Evolutionary conservation across 306 rosid genomes (phyloP).

Genomic region (Potentilla sterilis): DNA sequence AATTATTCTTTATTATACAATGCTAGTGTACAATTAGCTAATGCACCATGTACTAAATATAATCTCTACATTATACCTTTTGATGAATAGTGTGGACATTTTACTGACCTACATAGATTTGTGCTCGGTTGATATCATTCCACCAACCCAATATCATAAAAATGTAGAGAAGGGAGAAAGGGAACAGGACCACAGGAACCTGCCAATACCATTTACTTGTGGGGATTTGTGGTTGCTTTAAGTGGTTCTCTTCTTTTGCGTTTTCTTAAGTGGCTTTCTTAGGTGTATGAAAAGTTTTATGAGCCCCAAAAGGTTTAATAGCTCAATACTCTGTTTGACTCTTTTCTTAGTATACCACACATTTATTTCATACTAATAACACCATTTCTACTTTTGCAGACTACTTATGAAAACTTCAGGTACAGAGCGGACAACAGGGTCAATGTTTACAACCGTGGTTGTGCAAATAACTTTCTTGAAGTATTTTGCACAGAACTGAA

Average conservation of each 20-base stretch:
- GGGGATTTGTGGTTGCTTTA: not conserved
- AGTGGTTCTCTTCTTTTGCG: too few species aligned
- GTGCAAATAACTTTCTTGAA: conserved; percentile 73
- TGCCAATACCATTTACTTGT: not conserved
- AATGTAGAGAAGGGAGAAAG: not conserved
- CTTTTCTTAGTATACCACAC: not conserved
- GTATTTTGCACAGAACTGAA: conserved; percentile 71
- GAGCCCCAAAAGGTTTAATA: not conserved
- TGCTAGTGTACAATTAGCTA: not conserved
- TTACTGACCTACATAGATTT: not conserved
- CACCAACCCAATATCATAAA: not conserved
- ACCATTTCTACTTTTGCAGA: conserved; percentile 43
- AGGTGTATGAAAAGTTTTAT: not conserved
- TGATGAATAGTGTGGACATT: not conserved
- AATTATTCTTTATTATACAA: not conserved
- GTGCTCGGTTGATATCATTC: not conserved
- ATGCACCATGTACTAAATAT: not conserved
- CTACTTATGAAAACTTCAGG: conserved; percentile 88
- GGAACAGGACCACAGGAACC: conserved; percentile 2
- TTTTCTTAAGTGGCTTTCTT: too few species aligned
- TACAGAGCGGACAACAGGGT: conserved; percentile 72
- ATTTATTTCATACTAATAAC: not conserved
- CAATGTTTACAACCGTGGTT: conserved; percentile 72
- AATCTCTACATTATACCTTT: too few species aligned
- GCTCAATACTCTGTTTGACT: not conserved